phyloP scores from a whole-genome alignment of 306 rosid genomes.

The Carpinus fangiana region DNA sequence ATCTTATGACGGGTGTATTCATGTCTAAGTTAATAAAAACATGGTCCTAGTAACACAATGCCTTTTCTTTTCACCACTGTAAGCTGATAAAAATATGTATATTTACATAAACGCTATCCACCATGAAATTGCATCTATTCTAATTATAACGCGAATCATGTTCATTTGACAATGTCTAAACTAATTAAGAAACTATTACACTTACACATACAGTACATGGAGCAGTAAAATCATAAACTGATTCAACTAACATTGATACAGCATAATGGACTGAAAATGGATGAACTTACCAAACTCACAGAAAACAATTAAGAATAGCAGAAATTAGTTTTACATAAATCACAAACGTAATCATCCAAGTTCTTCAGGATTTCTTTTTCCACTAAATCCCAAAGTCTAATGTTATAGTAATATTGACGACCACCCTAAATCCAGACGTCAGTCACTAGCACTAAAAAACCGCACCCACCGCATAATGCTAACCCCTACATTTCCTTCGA shows the following conservation, averaged over 20 bases:
- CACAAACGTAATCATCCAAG: not conserved
- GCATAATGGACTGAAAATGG: not conserved
- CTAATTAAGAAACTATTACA: not conserved
- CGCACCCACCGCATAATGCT: not conserved
- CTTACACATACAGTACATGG: not conserved
- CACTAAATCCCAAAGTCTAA: too few species aligned
- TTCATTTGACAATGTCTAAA: not conserved
- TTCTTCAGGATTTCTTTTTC: too few species aligned
- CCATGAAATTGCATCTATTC: not conserved
- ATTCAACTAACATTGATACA: not conserved
- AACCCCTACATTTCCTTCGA: not conserved
- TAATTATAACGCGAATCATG: not conserved
- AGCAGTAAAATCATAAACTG: too few species aligned
- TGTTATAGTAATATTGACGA: too few species aligned
- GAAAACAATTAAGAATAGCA: not conserved
- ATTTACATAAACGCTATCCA: not conserved
- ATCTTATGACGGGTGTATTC: not conserved
- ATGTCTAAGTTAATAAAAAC: not conserved
- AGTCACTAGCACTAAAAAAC: not conserved
- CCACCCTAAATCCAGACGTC: too few species aligned
- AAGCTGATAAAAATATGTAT: not conserved
- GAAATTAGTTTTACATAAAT: not conserved
- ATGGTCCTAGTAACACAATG: not conserved
- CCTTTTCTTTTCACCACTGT: not conserved
- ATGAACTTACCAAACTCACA: not conserved